Evolutionary conservation across 2,329 filamentous ascomycete species (phyloP), one percentile per base, ranked within the genome.

Genomic region (Neopestalotiopsis clavispora): DNA sequence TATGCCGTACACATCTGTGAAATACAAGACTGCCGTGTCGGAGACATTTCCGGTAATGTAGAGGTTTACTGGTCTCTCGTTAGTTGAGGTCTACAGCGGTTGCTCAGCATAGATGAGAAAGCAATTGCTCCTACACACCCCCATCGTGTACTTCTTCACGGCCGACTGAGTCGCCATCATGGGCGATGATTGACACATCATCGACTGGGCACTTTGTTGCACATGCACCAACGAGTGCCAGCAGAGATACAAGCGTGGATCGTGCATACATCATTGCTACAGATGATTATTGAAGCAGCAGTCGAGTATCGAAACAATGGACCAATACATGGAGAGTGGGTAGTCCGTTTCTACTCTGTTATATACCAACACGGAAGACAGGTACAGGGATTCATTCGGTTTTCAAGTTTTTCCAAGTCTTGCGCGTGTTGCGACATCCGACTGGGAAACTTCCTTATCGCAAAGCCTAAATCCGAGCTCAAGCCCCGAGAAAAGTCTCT

Each of bases 1-100:
- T 65, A 79, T 78, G 10, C 78, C 78, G 62, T 73, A 79, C 14
- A 79, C 72, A 32, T 79, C 78, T 2, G 77, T 79, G 65, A 79
- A 65, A 67, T 79, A 79, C 23, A 79, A 63, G 20, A 79, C 76
- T 6, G 75, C 77, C 58, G 67, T 72, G 57, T 74, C 72, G 10
- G 76, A 75, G 30, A 72, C 61, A 13, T 74, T 69, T n/a, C 65
- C 65, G 7, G 77, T 78, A 59, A 77, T 75, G 60, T 79, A 79
- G 71, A 78, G 71, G 17, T 73, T 78, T 58, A 78, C 78, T 79
- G 30, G 5, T n/a, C n/a, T 23, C 45, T 6, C 6, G 20, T 52
- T 52, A 28, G 4, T 28, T 12, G 30, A 72, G 42, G 14, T 56
- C 14, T 34, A 4, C n/a, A 13, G 2, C 17, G 9, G 6, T 23